Evolutionary conservation across 257 asterid species (phyloP).

Genomic region (Solanum chmielewskii): DNA sequence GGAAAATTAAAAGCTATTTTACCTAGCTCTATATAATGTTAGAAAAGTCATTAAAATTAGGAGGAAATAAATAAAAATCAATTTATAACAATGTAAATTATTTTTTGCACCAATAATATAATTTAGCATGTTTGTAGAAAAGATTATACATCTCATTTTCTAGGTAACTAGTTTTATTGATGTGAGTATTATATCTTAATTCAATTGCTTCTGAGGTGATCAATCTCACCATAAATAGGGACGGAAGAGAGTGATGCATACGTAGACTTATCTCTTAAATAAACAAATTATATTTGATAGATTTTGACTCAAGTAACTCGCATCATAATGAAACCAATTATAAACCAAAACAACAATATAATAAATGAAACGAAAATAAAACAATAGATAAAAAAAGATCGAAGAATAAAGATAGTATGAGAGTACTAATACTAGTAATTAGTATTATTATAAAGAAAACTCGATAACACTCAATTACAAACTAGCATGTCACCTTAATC

Average conservation of each 20-base stretch:
- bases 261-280: not conserved
- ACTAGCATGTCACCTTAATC: not conserved
- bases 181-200: not conserved
- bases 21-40: not conserved
- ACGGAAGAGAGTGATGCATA: not conserved
- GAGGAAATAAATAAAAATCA: not conserved
- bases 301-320: not conserved
- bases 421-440: not conserved
- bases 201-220: not conserved
- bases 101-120: not conserved
- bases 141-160: not conserved
- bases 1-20: not conserved
- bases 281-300: not conserved
- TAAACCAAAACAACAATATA: not conserved
- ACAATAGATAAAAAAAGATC: not conserved
- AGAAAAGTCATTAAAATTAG: not conserved
- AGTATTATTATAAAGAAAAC: not conserved
- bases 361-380: not conserved
- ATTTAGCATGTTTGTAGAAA: not conserved
- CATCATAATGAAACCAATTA: not conserved
- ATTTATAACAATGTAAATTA: not conserved
- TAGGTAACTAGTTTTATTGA: not conserved
- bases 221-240: not conserved
- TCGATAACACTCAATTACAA: not conserved
- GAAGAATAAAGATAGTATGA: not conserved